Evolutionary conservation across 2,329 filamentous ascomycete species (phyloP), one percentile per base, ranked within the genome.

Genomic region (Fusarium sp.): DNA sequence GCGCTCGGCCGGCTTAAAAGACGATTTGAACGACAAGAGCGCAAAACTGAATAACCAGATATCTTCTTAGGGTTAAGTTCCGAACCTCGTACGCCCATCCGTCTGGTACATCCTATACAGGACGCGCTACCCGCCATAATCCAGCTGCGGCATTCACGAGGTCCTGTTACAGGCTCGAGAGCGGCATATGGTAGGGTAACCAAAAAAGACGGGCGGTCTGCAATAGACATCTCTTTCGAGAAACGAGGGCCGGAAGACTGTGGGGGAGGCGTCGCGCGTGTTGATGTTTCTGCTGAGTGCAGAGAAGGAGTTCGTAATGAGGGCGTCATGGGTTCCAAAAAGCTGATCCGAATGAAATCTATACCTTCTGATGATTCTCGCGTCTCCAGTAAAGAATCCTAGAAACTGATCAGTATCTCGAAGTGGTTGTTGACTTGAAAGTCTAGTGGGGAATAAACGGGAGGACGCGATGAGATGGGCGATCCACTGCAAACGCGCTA

Each of bases 1-100:
- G 69, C 52, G 65, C 70, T 73, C 68, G 69, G 55, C 65, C 70
- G 73, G 77, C 80, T 75, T 94, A 94, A 77, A 94, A 88, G 85
- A 85, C 82, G 83, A 82, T 81, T 85, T 81, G 85, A 80, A 89
- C 89, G 89, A 91, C 89, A 86, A 69, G 82, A 85, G 84, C 88
- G 88, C 88, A 91, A 94, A 75, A 85, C 91, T 92, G 65, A 15
- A 47, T 72, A 86, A 88, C 92, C 91, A 91, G 88, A 83, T 79
- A 77, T 82, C 80, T 83, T 83, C 86, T 91, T 97, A 97, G 94
- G 94, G 94, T 97, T 97, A 97, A 94, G 92, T 94, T 94, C 92
- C 93, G 89, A 90, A 81, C 83, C 80, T 83, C 83, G 83, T 88
- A 90, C 87, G 85, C 86, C 81, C 82, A 75, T 76, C 69, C 69